Evolutionary conservation across 2,329 filamentous ascomycete genomes (phyloP).

Genomic region (Macrophomina tecta): DNA sequence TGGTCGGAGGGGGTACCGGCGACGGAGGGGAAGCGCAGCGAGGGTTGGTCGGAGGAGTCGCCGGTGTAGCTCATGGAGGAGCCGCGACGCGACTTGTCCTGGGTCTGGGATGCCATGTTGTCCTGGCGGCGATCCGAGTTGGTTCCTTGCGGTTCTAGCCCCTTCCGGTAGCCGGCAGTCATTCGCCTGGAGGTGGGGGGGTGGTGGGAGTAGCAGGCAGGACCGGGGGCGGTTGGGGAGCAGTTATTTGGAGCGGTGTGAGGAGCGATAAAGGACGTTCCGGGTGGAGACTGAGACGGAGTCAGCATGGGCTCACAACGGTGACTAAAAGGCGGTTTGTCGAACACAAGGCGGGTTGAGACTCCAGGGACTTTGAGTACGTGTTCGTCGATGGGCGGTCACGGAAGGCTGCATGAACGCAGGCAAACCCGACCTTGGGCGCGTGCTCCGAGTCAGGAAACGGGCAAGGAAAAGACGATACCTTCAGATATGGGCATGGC

Average conservation of each 20-base stretch:
- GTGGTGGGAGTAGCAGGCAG: constrained; percentile 31
- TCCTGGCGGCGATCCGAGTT: constrained; percentile 6
- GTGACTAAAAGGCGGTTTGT: constrained; percentile 43
- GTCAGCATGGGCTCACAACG: constrained; percentile 37
- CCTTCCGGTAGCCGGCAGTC: constrained; percentile 27
- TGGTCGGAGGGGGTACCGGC: neutral
- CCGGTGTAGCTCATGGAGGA: constrained; percentile 19
- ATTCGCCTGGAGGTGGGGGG: constrained; percentile 9
- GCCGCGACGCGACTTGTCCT: constrained; percentile 29
- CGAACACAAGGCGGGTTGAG: constrained; percentile 41
- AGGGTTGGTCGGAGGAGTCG: constrained; percentile 19
- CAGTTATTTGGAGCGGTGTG: constrained; percentile 37
- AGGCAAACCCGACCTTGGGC: constrained; percentile 32
- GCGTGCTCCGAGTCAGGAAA: constrained; percentile 39
- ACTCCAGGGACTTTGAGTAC: constrained; percentile 33
- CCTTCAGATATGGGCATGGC: constrained; percentile 24
- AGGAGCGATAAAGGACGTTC: constrained; percentile 37
- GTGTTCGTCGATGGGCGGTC: constrained; percentile 40
- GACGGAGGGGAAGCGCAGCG: constrained; percentile 23
- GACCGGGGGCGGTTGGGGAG: constrained; percentile 15
- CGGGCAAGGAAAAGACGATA: constrained; percentile 15
- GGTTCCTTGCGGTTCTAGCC: constrained; percentile 27
- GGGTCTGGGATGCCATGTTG: constrained; percentile 28
- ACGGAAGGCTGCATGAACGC: constrained; percentile 40
- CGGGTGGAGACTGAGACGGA: constrained; percentile 42